Percentiles rank a stretch among this genome's conserved stretches.
These are phyloP conservation scores for Inga oerstediana DNA, from an alignment of 306 rosid genomes.

Conservation along the genomic window DNA sequence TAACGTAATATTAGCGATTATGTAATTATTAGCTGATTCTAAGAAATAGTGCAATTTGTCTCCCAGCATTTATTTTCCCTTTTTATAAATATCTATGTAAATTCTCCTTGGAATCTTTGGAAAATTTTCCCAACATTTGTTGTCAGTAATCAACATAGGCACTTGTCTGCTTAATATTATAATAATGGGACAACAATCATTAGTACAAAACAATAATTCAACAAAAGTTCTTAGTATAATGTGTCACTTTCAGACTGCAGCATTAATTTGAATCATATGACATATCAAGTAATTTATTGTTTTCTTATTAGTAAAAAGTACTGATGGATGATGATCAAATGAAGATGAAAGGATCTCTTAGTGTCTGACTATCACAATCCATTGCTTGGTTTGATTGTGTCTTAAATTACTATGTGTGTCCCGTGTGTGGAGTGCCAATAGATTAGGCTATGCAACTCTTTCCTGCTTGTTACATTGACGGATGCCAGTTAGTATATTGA, in stretches of 20 bases:
- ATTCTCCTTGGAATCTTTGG: not conserved
- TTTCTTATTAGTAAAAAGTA: not conserved
- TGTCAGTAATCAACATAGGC: not conserved
- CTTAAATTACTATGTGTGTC: not conserved
- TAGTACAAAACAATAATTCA: not conserved
- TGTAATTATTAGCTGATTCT: not conserved
- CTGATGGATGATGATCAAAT: not conserved
- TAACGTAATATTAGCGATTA: not conserved
- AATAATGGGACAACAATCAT: not conserved
- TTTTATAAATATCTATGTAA: not conserved
- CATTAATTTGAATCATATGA: not conserved
- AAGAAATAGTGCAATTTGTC: not conserved
- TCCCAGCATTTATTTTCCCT: not conserved
- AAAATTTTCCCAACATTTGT: not conserved
- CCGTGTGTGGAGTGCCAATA: not conserved
- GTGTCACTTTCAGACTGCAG: not conserved
- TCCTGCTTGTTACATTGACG: not conserved
- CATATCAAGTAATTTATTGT: not conserved
- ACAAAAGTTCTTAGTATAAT: not conserved
- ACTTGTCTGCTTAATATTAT: not conserved
- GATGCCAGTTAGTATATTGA: not conserved
- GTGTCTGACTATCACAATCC: constrained; percentile 6
- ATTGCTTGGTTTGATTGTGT: constrained; percentile 7
- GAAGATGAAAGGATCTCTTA: not conserved
- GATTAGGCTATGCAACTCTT: constrained; percentile 13